Base-by-base conservation (phyloP, 495 filamentous ascomycete genomes). In the Podospora pseudopauciseta region DNA sequence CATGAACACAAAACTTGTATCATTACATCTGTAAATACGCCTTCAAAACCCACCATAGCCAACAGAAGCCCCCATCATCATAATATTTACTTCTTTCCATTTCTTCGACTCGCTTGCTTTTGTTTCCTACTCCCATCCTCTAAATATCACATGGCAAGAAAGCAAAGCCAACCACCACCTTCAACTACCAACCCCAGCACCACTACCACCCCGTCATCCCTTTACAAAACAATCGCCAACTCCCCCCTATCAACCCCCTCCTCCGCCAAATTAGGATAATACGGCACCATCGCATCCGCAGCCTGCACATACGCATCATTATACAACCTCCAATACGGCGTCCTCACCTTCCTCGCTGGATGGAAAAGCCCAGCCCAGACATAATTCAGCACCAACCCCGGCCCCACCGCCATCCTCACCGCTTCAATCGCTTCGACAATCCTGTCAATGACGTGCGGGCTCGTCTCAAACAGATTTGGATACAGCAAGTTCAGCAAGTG, bases 301-400 rank as follows among this genome's bases (percentile, higher is more conserved):
- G 83, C 87, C 72, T 96, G 92, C 64, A 97, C 95, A 77, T 98
- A 98, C n/a, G 92, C 91, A 78, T 96, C 92, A 73, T 99, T 99
- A 79, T 99, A 97, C 44, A 98, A 79, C 54, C 94, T 83, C 93
- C 93, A 98, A 78, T 97, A 98, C 28, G 96, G 94, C 65, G 85
- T 86, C 64, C 95, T 85, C 39, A 99, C 95, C 80, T 97, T 97
- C 59, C 96, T 86, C 5, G 95, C 95, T 0, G 95, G 93, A 74
- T 98, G 96, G 85, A 98, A 99, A 60, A 99, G 82, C 18, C 96
- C 96, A 3, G 95, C 94, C 93, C 92, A 97, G 70, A 97, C 88
- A 77, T 99, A 99, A 79, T 98, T 98, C 86, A 98, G 90, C 49
- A 97, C 90, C 27, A 92, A 79, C 1, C 94, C 94, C 0, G 94